Conservation (phyloP, 2,329 filamentous ascomycete species). For the Aspergillus sp. region DNA sequence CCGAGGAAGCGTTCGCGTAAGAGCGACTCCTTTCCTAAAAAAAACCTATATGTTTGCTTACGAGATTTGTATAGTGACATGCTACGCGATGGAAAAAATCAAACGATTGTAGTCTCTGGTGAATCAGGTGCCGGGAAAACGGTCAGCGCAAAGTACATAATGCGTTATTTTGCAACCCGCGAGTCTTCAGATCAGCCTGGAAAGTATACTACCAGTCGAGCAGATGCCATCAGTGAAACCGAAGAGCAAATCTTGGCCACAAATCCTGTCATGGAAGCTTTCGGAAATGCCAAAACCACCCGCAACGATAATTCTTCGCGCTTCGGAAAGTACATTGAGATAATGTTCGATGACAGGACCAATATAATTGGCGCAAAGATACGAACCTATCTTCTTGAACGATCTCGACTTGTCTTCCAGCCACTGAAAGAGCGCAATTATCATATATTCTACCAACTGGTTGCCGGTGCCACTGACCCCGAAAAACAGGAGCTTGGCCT, state of each 20-base stretch:
- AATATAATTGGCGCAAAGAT: constrained; percentile 99
- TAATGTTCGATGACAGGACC: constrained; percentile 94
- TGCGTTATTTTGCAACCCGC: constrained; percentile 98
- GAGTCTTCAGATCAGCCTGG: constrained; percentile 87
- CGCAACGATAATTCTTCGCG: constrained; percentile 98
- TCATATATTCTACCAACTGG: constrained; percentile 97
- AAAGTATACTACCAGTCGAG: constrained; percentile 71
- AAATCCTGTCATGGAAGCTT: constrained; percentile 99
- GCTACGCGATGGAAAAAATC: constrained; percentile 92
- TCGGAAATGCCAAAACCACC: constrained; percentile 99
- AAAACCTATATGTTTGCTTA: constrained; percentile 37
- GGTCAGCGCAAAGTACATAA: constrained; percentile 99
- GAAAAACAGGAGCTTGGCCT: constrained; percentile 79
- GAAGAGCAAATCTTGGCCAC: constrained; percentile 98
- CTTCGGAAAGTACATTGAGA: constrained; percentile 99
- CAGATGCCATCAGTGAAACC: constrained; percentile 89
- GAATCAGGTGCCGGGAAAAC: constrained; percentile 99
- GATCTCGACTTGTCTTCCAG: constrained; percentile 94
- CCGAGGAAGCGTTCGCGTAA: constrained; percentile 96
- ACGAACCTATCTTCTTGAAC: constrained; percentile 90
- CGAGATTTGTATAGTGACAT: constrained; percentile 68
- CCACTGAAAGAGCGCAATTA: constrained; percentile 98
- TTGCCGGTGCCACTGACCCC: constrained; percentile 83
- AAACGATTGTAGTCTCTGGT: constrained; percentile 98
- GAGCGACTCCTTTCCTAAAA: constrained; percentile 27